Percentiles rank a stretch among this genome's conserved stretches.
Evolutionary conservation across 2,329 filamentous ascomycete species (phyloP).

Genomic region (Scorias spongiosa): DNA sequence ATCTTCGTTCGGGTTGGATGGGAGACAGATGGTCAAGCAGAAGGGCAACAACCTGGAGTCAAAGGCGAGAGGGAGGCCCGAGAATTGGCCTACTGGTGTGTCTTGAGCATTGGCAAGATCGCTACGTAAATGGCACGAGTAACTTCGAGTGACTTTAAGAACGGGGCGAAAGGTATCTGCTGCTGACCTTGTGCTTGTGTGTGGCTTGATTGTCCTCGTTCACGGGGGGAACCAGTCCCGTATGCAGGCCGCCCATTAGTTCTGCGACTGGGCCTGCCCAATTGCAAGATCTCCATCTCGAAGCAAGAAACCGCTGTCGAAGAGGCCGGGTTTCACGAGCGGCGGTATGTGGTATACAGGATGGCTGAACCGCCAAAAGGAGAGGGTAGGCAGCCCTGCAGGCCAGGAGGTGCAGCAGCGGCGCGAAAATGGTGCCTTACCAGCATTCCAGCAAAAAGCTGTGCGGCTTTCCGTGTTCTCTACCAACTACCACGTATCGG

Average conservation of each 20-base stretch:
- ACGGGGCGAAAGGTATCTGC: too few relatives aligned
- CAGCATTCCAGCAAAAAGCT: too few relatives aligned
- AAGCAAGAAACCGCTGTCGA: not conserved
- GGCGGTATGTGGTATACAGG: too few relatives aligned
- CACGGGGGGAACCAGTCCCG: not conserved
- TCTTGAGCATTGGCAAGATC: slow-evolving; percentile 75
- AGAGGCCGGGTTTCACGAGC: too few relatives aligned
- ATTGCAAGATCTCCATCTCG: not conserved
- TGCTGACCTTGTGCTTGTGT: too few relatives aligned
- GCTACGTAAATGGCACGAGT: slow-evolving; percentile 11
- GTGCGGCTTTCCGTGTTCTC: too few relatives aligned
- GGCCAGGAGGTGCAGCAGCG: not conserved
- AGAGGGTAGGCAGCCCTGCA: not conserved
- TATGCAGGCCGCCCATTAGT: not conserved
- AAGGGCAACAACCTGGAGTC: slow-evolving; percentile 28
- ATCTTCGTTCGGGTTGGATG: slow-evolving; percentile 88
- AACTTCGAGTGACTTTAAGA: too few relatives aligned
- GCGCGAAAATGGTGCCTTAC: too few relatives aligned
- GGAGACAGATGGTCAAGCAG: slow-evolving; percentile 56
- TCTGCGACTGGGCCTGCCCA: not conserved
- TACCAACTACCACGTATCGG: too few relatives aligned
- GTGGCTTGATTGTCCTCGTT: too few relatives aligned
- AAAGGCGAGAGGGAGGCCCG: slow-evolving; percentile 54
- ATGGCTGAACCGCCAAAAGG: not conserved
- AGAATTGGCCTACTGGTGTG: slow-evolving; percentile 92